Conservation (phyloP, 1,139 yeast genomes). For the Hemisphaericaspora xylofermentans region DNA sequence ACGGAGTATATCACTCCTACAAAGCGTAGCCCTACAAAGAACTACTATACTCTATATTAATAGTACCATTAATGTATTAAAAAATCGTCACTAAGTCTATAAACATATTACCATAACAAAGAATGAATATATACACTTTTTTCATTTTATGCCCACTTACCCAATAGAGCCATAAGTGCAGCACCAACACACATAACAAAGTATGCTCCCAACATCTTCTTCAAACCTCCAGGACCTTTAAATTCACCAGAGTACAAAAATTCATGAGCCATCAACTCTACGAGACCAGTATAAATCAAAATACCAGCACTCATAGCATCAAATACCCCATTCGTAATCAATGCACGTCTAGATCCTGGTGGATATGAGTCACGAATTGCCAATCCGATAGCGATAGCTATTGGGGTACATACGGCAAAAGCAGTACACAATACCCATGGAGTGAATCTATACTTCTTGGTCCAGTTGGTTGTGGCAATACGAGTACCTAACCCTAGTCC, state of each 20-base stretch:
- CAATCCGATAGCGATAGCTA: conserved; percentile 81
- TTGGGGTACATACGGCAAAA: conserved; percentile 77
- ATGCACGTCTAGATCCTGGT: conserved; percentile 59
- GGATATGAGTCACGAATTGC: conserved; percentile 73
- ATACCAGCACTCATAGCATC: conserved; percentile 87
- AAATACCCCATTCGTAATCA: conserved; percentile 73
- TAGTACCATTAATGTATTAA: no score
- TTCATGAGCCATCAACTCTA: conserved; percentile 87
- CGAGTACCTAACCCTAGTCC: conserved; percentile 91
- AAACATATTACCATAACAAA: no score
- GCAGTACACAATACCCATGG: conserved; percentile 62
- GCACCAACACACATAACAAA: conserved; percentile 63
- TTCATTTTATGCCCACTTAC: conserved; percentile 91
- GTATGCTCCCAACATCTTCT: conserved; percentile 39
- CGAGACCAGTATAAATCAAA: conserved; percentile 78
- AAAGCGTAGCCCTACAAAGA: no score
- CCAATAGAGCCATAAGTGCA: conserved; percentile 81
- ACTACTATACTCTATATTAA: no score
- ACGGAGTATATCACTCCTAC: no score
- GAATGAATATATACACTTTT: no score
- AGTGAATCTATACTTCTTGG: conserved; percentile 40
- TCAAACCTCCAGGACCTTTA: conserved; percentile 48
- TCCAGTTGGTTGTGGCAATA: conserved; percentile 74
- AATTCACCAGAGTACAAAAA: conserved; percentile 69
- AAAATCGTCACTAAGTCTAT: no score